Conservation (phyloP, 345 rosid species). For the Lumnitzera littorea region DNA sequence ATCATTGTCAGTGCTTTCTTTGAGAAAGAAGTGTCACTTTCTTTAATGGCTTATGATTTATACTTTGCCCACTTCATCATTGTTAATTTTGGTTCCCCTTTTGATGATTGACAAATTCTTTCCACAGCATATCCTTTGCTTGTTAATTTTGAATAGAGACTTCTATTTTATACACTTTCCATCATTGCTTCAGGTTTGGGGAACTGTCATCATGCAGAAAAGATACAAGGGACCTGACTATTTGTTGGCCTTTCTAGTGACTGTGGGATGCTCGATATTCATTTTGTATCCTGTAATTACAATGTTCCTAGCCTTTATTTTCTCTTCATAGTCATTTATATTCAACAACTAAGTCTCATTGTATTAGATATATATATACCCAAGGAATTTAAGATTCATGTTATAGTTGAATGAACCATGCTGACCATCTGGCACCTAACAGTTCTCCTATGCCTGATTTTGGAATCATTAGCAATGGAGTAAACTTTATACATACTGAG, state of each 20-base stretch:
- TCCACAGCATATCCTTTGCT: not conserved
- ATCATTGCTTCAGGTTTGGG: slow-evolving; percentile 53
- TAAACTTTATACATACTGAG: no score
- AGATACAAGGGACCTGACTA: slow-evolving; percentile 77
- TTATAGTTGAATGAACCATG: no score
- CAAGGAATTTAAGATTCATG: no score
- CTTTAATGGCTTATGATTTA: no score
- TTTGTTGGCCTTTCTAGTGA: slow-evolving; percentile 77
- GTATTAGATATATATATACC: no score
- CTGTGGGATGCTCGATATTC: slow-evolving; percentile 84
- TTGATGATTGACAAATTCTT: no score
- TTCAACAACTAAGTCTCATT: not conserved
- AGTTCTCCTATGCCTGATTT: no score
- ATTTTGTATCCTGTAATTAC: slow-evolving; percentile 75
- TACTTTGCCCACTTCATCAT: no score
- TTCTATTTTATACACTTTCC: not conserved
- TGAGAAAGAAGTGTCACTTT: no score
- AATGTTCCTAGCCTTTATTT: not conserved
- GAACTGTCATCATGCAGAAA: slow-evolving; percentile 89
- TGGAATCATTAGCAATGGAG: no score
- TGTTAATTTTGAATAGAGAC: not conserved
- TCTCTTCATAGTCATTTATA: not conserved
- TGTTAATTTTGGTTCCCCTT: not conserved
- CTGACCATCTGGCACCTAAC: no score
- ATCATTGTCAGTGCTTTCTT: no score